Evolutionary conservation across 768 basidiomycete genomes (phyloP).

Genomic region (Baorangia bicolor): DNA sequence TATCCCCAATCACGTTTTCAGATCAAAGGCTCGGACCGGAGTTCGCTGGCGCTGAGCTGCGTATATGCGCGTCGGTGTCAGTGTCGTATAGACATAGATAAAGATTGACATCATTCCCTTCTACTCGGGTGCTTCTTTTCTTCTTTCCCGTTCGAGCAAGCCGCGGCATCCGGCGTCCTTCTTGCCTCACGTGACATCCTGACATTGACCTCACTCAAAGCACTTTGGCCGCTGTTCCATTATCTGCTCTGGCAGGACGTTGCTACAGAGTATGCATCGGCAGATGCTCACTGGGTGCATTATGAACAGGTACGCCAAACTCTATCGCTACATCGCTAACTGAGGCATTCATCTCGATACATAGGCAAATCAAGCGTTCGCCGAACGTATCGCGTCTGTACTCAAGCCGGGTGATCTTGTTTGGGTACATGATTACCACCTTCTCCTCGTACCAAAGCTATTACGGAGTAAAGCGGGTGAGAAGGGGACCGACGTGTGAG

Average conservation of each 20-base stretch:
- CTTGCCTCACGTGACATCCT: constrained; percentile 1
- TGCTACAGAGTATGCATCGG: constrained; percentile 82
- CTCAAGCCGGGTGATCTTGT: constrained; percentile 90
- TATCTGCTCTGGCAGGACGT: constrained; percentile 98
- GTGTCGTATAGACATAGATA: neutral
- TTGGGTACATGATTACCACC: constrained; percentile 95
- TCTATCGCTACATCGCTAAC: neutral
- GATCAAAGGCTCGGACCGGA: neutral
- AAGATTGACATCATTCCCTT: neutral
- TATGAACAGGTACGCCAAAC: constrained; percentile 26
- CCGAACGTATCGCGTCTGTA: constrained; percentile 65
- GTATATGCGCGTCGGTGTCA: neutral
- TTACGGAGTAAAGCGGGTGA: constrained; percentile 62
- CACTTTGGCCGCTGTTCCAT: constrained; percentile 97
- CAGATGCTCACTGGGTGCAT: constrained; percentile 69
- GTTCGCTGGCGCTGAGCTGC: too few relatives aligned
- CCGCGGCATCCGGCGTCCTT: neutral
- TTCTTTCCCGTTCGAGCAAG: neutral
- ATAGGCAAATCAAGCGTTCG: constrained; percentile 83
- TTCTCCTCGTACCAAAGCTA: constrained; percentile 85
- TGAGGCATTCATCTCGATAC: constrained; percentile 29
- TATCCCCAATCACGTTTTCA: neutral
- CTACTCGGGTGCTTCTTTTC: neutral
- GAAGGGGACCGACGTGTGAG: constrained; percentile 28
- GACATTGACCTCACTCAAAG: constrained; percentile 39